Evolutionary conservation across 306 rosid genomes (phyloP).

Genomic region (Gillenia trifoliata): DNA sequence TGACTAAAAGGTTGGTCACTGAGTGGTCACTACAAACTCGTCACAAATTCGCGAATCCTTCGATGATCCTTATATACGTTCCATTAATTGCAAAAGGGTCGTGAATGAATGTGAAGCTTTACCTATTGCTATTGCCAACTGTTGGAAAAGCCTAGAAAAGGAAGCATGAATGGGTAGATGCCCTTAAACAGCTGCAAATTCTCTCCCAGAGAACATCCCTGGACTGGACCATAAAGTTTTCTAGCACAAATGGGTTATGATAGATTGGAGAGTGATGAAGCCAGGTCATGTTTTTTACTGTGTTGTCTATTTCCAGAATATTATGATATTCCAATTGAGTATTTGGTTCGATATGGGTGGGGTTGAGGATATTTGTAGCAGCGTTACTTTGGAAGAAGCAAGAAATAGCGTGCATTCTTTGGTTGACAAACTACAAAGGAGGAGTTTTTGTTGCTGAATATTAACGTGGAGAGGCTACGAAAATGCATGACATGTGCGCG

Average conservation of each 20-base stretch:
- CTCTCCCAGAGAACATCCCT: neutral
- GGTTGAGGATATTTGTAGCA: constrained; percentile 10
- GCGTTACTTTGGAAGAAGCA: neutral
- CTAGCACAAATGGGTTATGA: constrained; percentile 9
- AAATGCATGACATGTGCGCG: constrained; percentile 22
- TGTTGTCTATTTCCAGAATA: constrained; percentile 28
- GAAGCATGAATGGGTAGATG: constrained; percentile 16
- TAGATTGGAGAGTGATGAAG: constrained; percentile 7
- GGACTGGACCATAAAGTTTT: neutral
- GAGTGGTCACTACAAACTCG: too few relatives aligned
- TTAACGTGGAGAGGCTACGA: rapidly evolving
- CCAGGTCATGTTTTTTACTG: constrained; percentile 13
- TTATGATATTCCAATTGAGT: constrained; percentile 11
- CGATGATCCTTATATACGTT: neutral
- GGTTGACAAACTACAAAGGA: constrained; percentile 10
- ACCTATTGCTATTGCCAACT: constrained; percentile 34
- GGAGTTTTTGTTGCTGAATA: constrained; percentile 9
- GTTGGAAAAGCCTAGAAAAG: constrained; percentile 21
- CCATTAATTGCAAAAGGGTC: neutral
- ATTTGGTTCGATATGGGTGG: constrained; percentile 4
- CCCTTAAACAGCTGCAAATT: constrained; percentile 3
- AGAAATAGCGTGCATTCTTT: constrained; percentile 18
- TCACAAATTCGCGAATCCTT: too few relatives aligned
- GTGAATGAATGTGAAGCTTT: constrained; percentile 28
- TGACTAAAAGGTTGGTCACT: too few relatives aligned